Conservation (phyloP, 2,329 filamentous ascomycete genomes). For the Fusarium anthophilum region DNA sequence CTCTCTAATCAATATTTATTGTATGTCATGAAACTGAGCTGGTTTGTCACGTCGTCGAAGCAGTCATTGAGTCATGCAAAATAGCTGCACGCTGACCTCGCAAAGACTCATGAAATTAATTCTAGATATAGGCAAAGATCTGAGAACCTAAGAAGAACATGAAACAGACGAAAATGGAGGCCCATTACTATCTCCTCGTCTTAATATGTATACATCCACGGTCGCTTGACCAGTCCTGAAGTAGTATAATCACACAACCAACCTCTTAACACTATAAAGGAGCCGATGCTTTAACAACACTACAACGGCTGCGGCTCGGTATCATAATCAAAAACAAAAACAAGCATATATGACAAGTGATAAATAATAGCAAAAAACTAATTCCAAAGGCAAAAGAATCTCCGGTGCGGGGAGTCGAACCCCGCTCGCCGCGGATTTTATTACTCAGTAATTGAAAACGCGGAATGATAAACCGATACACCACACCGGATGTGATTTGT, state of each 20-base stretch:
- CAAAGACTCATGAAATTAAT: not conserved
- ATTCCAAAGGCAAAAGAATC: not conserved
- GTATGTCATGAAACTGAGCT: no score
- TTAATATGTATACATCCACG: fast-evolving
- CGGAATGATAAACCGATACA: constrained; percentile 30
- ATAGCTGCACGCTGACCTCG: not conserved
- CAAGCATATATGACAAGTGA: not conserved
- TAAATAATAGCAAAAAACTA: not conserved
- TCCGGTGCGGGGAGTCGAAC: constrained; percentile 29
- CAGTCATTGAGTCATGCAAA: not conserved
- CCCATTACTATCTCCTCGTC: fast-evolving
- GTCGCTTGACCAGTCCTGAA: not conserved
- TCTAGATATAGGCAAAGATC: not conserved
- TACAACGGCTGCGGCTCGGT: not conserved
- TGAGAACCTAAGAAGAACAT: not conserved
- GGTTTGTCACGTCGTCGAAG: not conserved
- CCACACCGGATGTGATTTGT: constrained; percentile 19
- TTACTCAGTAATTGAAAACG: constrained; percentile 3
- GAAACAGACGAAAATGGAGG: no score
- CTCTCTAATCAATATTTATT: not conserved
- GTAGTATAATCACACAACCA: not conserved
- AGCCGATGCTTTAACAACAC: no score
- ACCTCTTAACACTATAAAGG: no score
- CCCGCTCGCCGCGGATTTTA: constrained; percentile 19
- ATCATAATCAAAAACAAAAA: not conserved